Evolutionary conservation across 345 rosid genomes (phyloP).

Genomic region (Bruguiera gymnorhiza): DNA sequence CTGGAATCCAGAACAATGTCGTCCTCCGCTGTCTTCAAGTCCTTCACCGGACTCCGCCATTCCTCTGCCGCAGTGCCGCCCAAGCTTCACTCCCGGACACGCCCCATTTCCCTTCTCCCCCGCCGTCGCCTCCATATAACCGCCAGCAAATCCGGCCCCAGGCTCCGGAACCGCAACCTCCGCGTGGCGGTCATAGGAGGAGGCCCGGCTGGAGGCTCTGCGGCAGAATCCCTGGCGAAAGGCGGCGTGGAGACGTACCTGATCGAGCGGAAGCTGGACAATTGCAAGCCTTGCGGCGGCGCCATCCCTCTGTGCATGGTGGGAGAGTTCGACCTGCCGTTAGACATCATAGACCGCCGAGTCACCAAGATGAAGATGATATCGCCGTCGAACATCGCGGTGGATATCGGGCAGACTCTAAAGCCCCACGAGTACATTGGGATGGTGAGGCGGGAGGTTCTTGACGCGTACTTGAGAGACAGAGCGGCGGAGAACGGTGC

Average conservation of each 20-base stretch:
- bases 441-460: constrained; percentile 87
- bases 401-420: constrained; percentile 88
- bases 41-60: constrained; percentile 76
- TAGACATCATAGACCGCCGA: constrained; percentile 79
- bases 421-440: constrained; percentile 97
- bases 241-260: constrained; percentile 87
- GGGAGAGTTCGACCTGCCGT: constrained; percentile 89
- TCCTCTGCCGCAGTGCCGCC: constrained; percentile 37
- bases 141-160: constrained; percentile 61
- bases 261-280: constrained; percentile 84
- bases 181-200: constrained; percentile 91
- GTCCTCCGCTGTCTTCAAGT: constrained; percentile 61
- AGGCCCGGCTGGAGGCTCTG: constrained; percentile 84
- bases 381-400: constrained; percentile 90
- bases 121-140: constrained; percentile 20
- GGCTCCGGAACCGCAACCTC: constrained; percentile 63
- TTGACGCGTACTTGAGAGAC: constrained; percentile 71
- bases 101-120: constrained; percentile 10
- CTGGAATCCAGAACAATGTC: constrained; percentile 28
- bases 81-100: constrained; percentile 25
- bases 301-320: constrained; percentile 97
- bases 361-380: constrained; percentile 98
- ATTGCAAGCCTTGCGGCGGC: constrained; percentile 94
- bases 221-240: constrained; percentile 74
- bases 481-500: constrained; percentile 77